Evolutionary conservation across 441 rosid species (phyloP), one percentile per base, ranked within the genome.

Genomic region (Populus hybrid): DNA sequence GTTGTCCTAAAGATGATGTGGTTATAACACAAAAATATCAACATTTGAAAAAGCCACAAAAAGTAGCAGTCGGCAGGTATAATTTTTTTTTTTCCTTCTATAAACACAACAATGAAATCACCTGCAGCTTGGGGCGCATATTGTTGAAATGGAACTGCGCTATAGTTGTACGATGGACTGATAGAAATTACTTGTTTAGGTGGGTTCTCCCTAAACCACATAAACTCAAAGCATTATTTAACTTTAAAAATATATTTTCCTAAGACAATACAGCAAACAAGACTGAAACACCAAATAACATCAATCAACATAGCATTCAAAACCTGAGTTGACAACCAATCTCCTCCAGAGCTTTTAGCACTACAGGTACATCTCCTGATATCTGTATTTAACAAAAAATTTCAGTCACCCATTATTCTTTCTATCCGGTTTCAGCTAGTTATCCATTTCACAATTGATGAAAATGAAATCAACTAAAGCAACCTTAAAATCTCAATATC

Each of bases 1-100:
- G 83, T 87, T 84, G 88, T 84, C 90, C 88, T 88, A 86, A 87
- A 86, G 90, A 85, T 87, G 87, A 87, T 86, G 90, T 82, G 82
- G 81, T 86, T 85, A 80, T 79, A 81, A 82, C 83, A 86, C 72
- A 78, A 85, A 67, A 66, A 85, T 80, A 88, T 84, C 81, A 84
- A 84, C 82, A 84, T 80, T 82, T 86, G 85, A 80, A 65, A 72
- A 74, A 84, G n/a, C n/a, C n/a, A n/a, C n/a, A n/a, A n/a, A n/a
- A n/a, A n/a, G n/a, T n/a, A n/a, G n/a, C 87, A 80, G 63, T 76
- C 56, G n/a, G 50, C 38, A 65, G 9, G 33, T 61, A 56, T 50
- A 23, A 63, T 5, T 56, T 69, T 45, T 45, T 38, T 1, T 36
- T 38, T 45, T 12, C 56, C 56, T 45, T 45, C 18, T 45, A 45